Percentiles rank a stretch among this genome's conserved stretches.
phyloP scores from a whole-genome alignment of 768 basidiomycete genomes.

The Auriscalpium microsporum region DNA sequence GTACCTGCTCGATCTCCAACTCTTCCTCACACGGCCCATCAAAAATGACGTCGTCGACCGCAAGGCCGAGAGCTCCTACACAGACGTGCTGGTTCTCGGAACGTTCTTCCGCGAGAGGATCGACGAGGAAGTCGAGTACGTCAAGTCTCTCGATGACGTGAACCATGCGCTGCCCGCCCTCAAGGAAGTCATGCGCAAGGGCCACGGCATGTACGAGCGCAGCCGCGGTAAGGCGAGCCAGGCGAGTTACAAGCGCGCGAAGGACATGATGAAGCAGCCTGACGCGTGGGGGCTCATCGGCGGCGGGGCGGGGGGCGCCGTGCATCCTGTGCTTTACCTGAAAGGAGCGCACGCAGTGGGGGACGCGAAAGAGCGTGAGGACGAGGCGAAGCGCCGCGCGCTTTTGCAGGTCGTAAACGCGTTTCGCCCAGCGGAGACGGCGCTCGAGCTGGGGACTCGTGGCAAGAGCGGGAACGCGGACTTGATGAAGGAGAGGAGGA shows the following conservation, averaged over 20 bases:
- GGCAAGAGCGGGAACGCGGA: slow-evolving; percentile 51
- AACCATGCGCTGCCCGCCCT: slow-evolving; percentile 59
- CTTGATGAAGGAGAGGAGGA: slow-evolving; percentile 85
- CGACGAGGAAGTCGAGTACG: slow-evolving; percentile 80
- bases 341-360: slow-evolving; percentile 24
- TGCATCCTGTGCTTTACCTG: slow-evolving; percentile 63
- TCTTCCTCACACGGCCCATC: slow-evolving; percentile 81
- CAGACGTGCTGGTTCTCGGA: slow-evolving; percentile 70
- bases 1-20: slow-evolving; percentile 84
- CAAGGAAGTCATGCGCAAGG: slow-evolving; percentile 78
- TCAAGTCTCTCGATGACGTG: slow-evolving; percentile 53
- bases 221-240: slow-evolving; percentile 85
- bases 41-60: slow-evolving; percentile 38
- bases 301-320: slow-evolving; percentile 38
- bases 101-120: slow-evolving; percentile 70
- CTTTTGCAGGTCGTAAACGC: slow-evolving; percentile 69
- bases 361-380: slow-evolving; percentile 25
- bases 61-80: slow-evolving; percentile 51
- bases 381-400: slow-evolving; percentile 50
- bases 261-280: slow-evolving; percentile 66
- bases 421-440: slow-evolving; percentile 82
- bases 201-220: slow-evolving; percentile 90
- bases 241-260: slow-evolving; percentile 81
- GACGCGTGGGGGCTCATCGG: slow-evolving; percentile 64
- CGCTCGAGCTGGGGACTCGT: slow-evolving; percentile 81